phyloP scores from a whole-genome alignment of 345 rosid genomes.

The Dovyalis caffra region DNA sequence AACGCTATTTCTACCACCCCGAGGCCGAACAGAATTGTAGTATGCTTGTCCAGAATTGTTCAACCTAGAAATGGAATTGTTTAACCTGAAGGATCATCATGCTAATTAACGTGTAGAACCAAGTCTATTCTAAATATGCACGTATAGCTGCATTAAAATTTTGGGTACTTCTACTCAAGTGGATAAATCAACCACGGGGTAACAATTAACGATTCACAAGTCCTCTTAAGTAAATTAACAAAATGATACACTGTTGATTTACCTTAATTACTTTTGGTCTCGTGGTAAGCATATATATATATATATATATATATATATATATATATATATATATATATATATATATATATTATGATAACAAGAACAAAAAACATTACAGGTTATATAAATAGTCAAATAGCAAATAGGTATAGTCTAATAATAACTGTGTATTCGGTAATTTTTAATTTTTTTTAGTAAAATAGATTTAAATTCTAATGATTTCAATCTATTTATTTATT shows the following conservation, averaged over 20 bases:
- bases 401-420: no score
- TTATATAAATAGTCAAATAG: no score
- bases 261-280: not conserved
- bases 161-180: not conserved
- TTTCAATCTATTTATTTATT: no score
- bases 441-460: no score
- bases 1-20: no score
- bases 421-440: no score
- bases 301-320: no score
- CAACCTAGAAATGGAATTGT: not conserved
- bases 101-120: not conserved
- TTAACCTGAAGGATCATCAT: not conserved
- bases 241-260: not conserved
- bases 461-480: no score
- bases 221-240: not conserved
- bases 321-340: no score
- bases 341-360: no score
- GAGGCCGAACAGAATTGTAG: not conserved
- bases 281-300: not conserved
- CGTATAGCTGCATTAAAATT: not conserved
- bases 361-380: no score
- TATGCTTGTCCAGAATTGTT: not conserved
- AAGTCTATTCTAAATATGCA: not conserved
- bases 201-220: not conserved
- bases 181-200: not conserved